These are phyloP conservation scores for Pichia sp. DNA, from an alignment of 1,139 yeast species.

Conservation along the genomic window DNA sequence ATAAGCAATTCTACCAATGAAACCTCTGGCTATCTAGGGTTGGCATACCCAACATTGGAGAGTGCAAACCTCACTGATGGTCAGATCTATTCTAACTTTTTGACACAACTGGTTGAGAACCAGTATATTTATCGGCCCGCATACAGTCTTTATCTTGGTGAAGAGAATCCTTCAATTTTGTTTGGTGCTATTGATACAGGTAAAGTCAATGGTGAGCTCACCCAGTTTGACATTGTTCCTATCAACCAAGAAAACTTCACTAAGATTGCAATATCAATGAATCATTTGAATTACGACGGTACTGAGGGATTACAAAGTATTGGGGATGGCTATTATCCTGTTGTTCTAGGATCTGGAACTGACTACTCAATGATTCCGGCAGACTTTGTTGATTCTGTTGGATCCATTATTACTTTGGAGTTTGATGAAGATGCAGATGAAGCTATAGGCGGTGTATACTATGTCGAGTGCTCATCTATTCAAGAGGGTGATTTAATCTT, in stretches of 20 bases:
- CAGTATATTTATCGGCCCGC: slow-evolving; percentile 43
- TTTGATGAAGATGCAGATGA: slow-evolving; percentile 21
- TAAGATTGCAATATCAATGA: slow-evolving; percentile 31
- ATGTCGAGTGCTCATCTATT: slow-evolving; percentile 26
- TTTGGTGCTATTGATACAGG: slow-evolving; percentile 48
- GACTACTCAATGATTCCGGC: slow-evolving; percentile 45
- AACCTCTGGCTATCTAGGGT: slow-evolving; percentile 47
- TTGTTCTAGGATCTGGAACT: slow-evolving; percentile 56
- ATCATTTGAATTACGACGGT: slow-evolving; percentile 12
- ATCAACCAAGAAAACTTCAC: slow-evolving; percentile 31
- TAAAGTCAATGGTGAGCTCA: slow-evolving; percentile 23
- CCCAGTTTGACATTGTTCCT: slow-evolving; percentile 36
- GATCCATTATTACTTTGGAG: slow-evolving; percentile 31
- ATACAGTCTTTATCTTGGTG: slow-evolving; percentile 42
- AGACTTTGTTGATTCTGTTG: slow-evolving; percentile 32
- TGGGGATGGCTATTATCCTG: slow-evolving; percentile 31
- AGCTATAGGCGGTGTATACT: too few relatives aligned
- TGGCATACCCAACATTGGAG: slow-evolving; percentile 46
- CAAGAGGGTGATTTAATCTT: slow-evolving; percentile 28
- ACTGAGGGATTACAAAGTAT: slow-evolving; percentile 24
- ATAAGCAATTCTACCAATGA: slow-evolving; percentile 43
- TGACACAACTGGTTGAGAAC: slow-evolving; percentile 39
- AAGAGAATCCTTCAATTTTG: slow-evolving; percentile 36
- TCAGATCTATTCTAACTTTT: slow-evolving; percentile 40
- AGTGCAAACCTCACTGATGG: slow-evolving; percentile 24